Evolutionary conservation across 2,329 filamentous ascomycete species (phyloP).

Genomic region (Colletotrichum tofieldiae): DNA sequence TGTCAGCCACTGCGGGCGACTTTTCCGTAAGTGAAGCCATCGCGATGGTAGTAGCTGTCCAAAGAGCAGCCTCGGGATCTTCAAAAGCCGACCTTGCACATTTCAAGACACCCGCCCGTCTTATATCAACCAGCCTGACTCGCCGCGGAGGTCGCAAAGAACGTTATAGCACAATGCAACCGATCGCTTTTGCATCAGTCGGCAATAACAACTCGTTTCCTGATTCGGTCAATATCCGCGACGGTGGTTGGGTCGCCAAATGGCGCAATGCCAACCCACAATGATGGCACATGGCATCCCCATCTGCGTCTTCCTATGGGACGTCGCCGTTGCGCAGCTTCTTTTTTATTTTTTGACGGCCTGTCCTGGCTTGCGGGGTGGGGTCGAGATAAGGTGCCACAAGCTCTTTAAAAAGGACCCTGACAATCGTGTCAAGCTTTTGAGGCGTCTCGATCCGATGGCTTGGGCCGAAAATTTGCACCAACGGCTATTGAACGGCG

Average conservation of each 20-base stretch:
- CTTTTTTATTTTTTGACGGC: not conserved
- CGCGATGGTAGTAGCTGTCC: not conserved
- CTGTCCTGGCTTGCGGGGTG: constrained; percentile 7
- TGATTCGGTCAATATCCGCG: constrained; percentile 27
- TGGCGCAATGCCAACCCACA: constrained; percentile 40
- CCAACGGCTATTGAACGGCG: not conserved
- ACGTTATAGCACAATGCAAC: not conserved
- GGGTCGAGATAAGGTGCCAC: constrained; percentile 3
- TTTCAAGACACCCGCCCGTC: not conserved
- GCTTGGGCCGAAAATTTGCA: not conserved
- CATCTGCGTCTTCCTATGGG: constrained; percentile 24
- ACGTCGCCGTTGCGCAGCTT: not conserved
- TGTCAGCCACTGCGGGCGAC: constrained; percentile 22
- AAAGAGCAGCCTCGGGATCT: not conserved
- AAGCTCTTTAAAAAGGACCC: not conserved
- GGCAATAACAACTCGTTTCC: constrained; percentile 2
- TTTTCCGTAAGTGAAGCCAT: constrained; percentile 35
- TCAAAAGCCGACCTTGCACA: not conserved
- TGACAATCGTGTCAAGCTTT: constrained; percentile 27
- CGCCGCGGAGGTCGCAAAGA: constrained; percentile 15
- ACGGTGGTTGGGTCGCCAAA: constrained; percentile 30
- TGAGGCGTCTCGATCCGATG: constrained; percentile 10
- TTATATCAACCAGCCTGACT: constrained; percentile 21
- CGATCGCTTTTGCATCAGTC: not conserved
- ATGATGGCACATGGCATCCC: constrained; percentile 35